Conservation (phyloP, 208 protist genomes). For the Crithidia bombi region DNA sequence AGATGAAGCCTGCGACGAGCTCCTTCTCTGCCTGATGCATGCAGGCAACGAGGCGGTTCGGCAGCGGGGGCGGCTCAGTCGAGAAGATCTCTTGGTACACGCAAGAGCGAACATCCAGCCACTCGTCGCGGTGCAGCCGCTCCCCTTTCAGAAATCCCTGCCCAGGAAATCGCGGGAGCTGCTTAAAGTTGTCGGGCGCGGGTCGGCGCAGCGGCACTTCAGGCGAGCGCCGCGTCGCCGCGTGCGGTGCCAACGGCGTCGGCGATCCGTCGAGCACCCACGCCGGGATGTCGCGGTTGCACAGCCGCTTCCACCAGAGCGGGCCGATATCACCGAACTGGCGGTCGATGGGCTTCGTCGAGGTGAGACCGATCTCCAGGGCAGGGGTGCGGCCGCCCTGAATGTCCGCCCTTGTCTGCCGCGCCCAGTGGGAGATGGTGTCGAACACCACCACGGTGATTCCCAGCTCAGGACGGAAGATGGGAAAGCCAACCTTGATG, state of each 20-base stretch:
- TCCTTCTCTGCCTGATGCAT: constrained; percentile 38
- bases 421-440: constrained; percentile 36
- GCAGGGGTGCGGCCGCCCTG: constrained; percentile 9
- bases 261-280: constrained; percentile 25
- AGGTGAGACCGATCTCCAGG: constrained; percentile 39
- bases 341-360: constrained; percentile 37
- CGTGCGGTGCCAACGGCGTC: constrained; percentile 19
- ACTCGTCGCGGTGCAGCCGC: constrained; percentile 35
- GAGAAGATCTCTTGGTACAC: constrained; percentile 32
- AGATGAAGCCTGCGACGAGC: constrained; percentile 50
- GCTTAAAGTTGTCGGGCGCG: constrained; percentile 30
- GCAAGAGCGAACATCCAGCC: constrained; percentile 24
- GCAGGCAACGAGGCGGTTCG: constrained; percentile 27
- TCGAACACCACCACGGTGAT: constrained; percentile 52
- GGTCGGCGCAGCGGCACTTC: constrained; percentile 28
- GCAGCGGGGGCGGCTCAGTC: constrained; percentile 25
- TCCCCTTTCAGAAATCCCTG: constrained; percentile 52
- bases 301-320: constrained; percentile 44
- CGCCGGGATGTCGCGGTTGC: constrained; percentile 39
- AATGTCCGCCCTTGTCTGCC: constrained; percentile 23
- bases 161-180: constrained; percentile 48
- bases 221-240: constrained; percentile 14
- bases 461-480: constrained; percentile 42
- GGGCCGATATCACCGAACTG: constrained; percentile 41
- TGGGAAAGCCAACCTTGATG: constrained; percentile 48